Evolutionary conservation across 2,329 filamentous ascomycete genomes (phyloP).

Genomic region (Grosmannia serpens): DNA sequence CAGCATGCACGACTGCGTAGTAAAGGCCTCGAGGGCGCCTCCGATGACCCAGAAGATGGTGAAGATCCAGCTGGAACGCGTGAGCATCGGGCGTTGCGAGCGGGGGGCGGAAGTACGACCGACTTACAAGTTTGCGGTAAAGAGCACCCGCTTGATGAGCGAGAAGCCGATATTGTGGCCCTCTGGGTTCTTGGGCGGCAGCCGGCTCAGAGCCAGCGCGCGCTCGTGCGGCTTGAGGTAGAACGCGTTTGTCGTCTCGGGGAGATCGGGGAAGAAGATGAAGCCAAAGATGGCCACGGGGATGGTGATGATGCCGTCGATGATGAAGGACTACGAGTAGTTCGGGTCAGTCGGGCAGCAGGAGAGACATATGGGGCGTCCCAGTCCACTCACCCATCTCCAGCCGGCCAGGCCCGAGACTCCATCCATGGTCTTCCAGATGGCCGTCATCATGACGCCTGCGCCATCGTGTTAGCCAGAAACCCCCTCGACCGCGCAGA

Average conservation of each 20-base stretch:
- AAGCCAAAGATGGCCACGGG: slow-evolving; percentile 44
- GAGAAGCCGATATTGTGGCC: slow-evolving; percentile 1
- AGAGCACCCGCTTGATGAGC: neutral
- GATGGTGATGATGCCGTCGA: slow-evolving; percentile 43
- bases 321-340: slow-evolving; percentile 20
- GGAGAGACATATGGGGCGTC: neutral
- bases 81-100: too few relatives aligned
- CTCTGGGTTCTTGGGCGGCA: slow-evolving; percentile 17
- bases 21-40: slow-evolving; percentile 60
- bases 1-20: slow-evolving; percentile 45
- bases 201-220: slow-evolving; percentile 24
- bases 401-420: slow-evolving; percentile 37
- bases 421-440: slow-evolving; percentile 32
- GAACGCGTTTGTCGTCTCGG: slow-evolving; percentile 32
- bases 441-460: slow-evolving; percentile 45
- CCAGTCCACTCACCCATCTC: slow-evolving; percentile 33
- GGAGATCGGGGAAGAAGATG: slow-evolving; percentile 40
- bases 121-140: neutral
- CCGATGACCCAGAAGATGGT: slow-evolving; percentile 56
- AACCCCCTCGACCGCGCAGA: neutral
- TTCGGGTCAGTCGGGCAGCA: neutral
- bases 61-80: slow-evolving; percentile 39
- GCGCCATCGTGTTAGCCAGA: slow-evolving; percentile 8
- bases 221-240: slow-evolving; percentile 30
- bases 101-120: too few relatives aligned